phyloP scores from a whole-genome alignment of 2,329 filamentous ascomycete genomes.

The Xylaria polymorpha region DNA sequence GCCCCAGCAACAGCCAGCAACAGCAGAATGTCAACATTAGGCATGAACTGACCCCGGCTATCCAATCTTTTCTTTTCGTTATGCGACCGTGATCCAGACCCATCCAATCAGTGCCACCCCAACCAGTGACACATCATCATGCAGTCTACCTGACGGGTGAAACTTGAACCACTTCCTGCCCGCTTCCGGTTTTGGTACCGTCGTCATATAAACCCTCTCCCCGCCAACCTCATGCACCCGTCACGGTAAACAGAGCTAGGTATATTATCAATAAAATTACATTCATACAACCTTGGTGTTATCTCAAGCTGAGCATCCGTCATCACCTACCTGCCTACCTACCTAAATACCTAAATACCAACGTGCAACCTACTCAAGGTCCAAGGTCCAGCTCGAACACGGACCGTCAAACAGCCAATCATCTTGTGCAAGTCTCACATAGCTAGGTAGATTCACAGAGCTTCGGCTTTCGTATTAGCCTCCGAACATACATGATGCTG shows the following conservation, averaged over 20 bases:
- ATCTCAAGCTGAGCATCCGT: not conserved
- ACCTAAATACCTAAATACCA: not conserved
- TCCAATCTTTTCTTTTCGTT: conserved; percentile 34
- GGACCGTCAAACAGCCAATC: not conserved
- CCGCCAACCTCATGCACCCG: conserved; percentile 28
- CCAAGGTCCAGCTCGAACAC: conserved; percentile 14
- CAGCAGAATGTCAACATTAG: conserved; percentile 43
- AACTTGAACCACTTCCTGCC: conserved; percentile 21
- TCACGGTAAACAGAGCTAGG: conserved; percentile 29
- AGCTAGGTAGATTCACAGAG: not conserved
- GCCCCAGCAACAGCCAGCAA: conserved; percentile 46
- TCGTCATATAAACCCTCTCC: conserved; percentile 27
- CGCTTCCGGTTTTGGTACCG: not conserved
- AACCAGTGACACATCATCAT: conserved; percentile 46
- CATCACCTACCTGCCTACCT: not conserved
- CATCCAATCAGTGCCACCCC: conserved; percentile 38
- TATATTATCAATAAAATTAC: conserved; percentile 23
- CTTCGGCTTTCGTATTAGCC: not conserved
- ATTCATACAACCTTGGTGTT: conserved; percentile 2
- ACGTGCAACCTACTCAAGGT: conserved; percentile 1
- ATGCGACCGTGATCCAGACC: conserved; percentile 31
- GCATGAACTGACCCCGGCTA: conserved; percentile 36
- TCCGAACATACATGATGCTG: conserved; percentile 37
- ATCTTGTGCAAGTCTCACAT: not conserved
- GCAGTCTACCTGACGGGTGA: conserved; percentile 36